Conservation (phyloP, 2,329 filamentous ascomycete species). For the Epichloe brachyelytri region DNA sequence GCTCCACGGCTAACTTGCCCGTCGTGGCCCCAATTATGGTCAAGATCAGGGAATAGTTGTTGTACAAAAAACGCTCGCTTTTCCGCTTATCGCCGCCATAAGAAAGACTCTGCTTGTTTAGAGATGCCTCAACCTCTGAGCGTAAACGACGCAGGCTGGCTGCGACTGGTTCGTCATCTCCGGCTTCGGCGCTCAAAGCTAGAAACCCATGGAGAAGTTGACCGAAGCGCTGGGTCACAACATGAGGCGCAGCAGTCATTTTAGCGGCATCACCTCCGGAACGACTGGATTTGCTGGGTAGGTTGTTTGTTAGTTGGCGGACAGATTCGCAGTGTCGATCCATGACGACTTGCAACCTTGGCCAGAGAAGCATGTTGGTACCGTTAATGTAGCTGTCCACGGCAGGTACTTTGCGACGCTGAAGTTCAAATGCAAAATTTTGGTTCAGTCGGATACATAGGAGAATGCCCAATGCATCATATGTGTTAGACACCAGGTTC, state of each 20-base stretch:
- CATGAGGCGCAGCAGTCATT: constrained; percentile 72
- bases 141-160: constrained; percentile 67
- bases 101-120: constrained; percentile 62
- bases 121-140: constrained; percentile 70
- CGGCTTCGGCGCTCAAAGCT: constrained; percentile 72
- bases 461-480: constrained; percentile 75
- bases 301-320: constrained; percentile 44
- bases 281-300: constrained; percentile 31
- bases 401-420: constrained; percentile 78
- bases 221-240: constrained; percentile 88
- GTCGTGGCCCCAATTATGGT: constrained; percentile 76
- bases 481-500: constrained; percentile 59
- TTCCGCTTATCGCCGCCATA: constrained; percentile 67
- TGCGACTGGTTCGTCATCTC: constrained; percentile 85
- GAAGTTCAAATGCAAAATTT: constrained; percentile 85
- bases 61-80: constrained; percentile 77
- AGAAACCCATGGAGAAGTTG: constrained; percentile 82
- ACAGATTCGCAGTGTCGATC: constrained; percentile 85
- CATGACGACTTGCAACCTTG: constrained; percentile 87
- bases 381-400: constrained; percentile 88
- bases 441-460: constrained; percentile 91
- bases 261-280: constrained; percentile 38
- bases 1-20: constrained; percentile 62
- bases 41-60: constrained; percentile 89
- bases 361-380: constrained; percentile 93